Percentiles rank a stretch among this genome's conserved stretches.
These are phyloP conservation scores for Eragrostis nindensis DNA, from an alignment of 176 grass and related monocot genomes.

Conservation along the genomic window DNA sequence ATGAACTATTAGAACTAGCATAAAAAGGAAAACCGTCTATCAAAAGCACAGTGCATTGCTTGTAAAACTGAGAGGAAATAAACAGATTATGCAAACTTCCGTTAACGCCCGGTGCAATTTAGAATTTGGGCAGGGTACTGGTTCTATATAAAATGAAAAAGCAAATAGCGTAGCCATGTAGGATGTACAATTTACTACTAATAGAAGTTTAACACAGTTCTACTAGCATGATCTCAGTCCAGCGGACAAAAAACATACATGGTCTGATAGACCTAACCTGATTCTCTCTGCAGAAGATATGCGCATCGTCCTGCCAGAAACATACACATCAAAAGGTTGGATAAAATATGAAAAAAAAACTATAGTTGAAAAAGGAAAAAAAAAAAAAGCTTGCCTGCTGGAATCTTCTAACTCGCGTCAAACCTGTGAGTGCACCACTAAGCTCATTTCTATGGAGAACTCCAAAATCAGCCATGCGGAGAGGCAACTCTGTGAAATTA, in stretches of 20 bases:
- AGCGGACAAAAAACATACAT: not conserved
- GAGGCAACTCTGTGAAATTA: constrained; percentile 81
- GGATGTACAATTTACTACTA: not conserved
- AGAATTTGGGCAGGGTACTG: not conserved
- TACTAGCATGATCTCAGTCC: not conserved
- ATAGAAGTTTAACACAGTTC: not conserved
- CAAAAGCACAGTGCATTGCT: not conserved
- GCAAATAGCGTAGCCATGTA: not conserved
- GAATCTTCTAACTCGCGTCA: constrained; percentile 99
- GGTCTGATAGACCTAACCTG: constrained; percentile 64
- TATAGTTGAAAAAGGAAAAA: constrained; percentile 9
- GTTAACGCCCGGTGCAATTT: constrained; percentile 1
- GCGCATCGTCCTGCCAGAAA: constrained; percentile 88
- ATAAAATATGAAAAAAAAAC: constrained; percentile 14
- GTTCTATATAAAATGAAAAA: not conserved
- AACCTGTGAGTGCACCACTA: constrained; percentile 96
- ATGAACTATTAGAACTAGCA: constrained; percentile 25
- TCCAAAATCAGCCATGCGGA: constrained; percentile 97
- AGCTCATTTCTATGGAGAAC: constrained; percentile 95
- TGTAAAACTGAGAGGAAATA: not conserved
- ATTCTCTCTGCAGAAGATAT: constrained; percentile 94
- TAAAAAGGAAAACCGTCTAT: not conserved
- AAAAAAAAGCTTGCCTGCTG: constrained; percentile 75
- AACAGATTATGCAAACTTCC: not conserved
- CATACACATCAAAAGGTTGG: not conserved